These are phyloP conservation scores for Cutaneotrichosporon dermatis DNA, from an alignment of 1,284 basidiomycete species.

Conservation along the genomic window DNA sequence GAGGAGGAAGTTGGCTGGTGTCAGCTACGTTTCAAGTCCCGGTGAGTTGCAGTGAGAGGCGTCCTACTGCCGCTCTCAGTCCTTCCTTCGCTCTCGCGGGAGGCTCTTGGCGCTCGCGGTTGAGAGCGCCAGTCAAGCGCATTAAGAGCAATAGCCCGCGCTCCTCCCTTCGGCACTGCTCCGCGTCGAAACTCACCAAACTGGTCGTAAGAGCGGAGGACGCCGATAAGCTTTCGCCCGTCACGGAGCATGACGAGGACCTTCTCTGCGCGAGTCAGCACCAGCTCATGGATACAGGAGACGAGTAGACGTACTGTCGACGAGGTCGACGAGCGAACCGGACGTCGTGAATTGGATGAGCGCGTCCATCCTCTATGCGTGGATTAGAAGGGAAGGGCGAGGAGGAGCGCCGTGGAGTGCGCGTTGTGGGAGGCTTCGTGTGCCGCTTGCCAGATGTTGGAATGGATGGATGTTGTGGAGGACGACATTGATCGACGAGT, in stretches of 20 bases:
- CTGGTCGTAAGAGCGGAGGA: constrained; percentile 95
- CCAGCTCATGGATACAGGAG: neutral
- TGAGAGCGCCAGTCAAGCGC: too few relatives aligned
- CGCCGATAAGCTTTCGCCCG: constrained; percentile 91
- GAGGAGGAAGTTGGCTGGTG: constrained; percentile 81
- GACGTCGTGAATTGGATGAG: constrained; percentile 95
- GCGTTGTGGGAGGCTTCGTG: too few relatives aligned
- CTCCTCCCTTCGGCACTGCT: neutral
- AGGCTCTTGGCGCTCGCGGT: too few relatives aligned
- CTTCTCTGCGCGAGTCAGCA: constrained; percentile 66
- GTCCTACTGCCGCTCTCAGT: too few relatives aligned
- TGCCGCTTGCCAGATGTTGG: neutral
- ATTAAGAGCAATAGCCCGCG: neutral
- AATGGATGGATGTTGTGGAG: neutral
- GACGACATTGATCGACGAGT: neutral
- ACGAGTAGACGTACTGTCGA: constrained; percentile 78
- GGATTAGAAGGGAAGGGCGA: neutral
- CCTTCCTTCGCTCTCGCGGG: too few relatives aligned
- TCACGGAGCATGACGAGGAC: constrained; percentile 95
- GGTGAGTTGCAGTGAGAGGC: too few relatives aligned
- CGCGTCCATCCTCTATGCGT: constrained; percentile 65
- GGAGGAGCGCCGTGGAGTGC: neutral
- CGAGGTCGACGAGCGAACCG: constrained; percentile 91
- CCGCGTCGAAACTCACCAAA: constrained; percentile 66
- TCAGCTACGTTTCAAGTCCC: neutral